Percentiles rank a stretch among this genome's conserved stretches.
phyloP scores from a whole-genome alignment of 768 basidiomycete species.

The Lentinula sp. region DNA sequence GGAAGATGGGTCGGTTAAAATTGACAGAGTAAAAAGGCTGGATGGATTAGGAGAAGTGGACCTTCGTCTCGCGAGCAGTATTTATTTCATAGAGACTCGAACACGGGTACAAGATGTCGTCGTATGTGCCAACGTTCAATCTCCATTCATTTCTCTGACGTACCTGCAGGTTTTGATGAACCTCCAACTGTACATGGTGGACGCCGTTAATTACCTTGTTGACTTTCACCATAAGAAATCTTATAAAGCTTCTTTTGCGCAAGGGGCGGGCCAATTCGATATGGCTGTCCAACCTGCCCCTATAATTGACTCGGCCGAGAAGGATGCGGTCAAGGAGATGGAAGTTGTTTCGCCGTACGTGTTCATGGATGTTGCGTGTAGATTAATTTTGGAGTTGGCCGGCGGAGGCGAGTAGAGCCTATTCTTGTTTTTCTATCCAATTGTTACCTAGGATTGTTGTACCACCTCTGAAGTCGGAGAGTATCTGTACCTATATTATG shows the following conservation, averaged over 20 bases:
- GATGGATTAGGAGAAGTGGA: slow-evolving; percentile 56
- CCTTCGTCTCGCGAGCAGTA: slow-evolving; percentile 61
- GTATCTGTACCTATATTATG: not conserved
- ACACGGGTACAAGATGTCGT: slow-evolving; percentile 88
- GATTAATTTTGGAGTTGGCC: slow-evolving; percentile 90
- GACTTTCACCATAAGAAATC: slow-evolving; percentile 98
- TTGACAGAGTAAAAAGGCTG: slow-evolving; percentile 58
- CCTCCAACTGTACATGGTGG: slow-evolving; percentile 94
- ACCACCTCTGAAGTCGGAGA: not conserved
- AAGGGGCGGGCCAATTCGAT: slow-evolving; percentile 67
- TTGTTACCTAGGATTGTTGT: not conserved
- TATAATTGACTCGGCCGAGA: slow-evolving; percentile 22
- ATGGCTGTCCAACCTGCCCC: slow-evolving; percentile 29
- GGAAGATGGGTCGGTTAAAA: slow-evolving; percentile 27
- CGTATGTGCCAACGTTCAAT: slow-evolving; percentile 42
- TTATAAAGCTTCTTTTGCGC: slow-evolving; percentile 68
- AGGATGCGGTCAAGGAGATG: slow-evolving; percentile 27
- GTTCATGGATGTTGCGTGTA: slow-evolving; percentile 94
- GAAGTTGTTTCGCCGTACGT: slow-evolving; percentile 83
- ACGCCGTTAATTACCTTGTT: slow-evolving; percentile 92
- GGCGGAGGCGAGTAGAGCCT: slow-evolving; percentile 27
- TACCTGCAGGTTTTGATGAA: slow-evolving; percentile 83
- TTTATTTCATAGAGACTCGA: slow-evolving; percentile 94
- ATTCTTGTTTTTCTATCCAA: not conserved
- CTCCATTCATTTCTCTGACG: not conserved